phyloP scores from a whole-genome alignment of 805 yeast species.

The Diddensiella caesifluorescens region DNA sequence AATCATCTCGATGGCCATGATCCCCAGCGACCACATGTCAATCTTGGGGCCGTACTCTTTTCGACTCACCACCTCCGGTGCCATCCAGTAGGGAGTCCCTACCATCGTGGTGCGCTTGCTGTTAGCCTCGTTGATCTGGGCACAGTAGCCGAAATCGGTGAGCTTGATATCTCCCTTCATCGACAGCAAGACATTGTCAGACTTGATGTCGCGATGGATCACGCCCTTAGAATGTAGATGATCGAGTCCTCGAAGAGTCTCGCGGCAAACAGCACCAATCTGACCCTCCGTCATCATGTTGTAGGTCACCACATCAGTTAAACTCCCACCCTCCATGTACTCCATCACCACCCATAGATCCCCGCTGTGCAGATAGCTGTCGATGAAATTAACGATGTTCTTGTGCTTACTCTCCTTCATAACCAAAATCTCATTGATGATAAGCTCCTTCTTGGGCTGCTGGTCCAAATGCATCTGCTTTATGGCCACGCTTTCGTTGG shows the following conservation, averaged over 20 bases:
- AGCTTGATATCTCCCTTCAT: conserved; percentile 81
- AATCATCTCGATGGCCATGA: conserved; percentile 83
- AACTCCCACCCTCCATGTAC: conserved; percentile 97
- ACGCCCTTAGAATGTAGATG: conserved; percentile 88
- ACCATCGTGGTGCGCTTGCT: conserved; percentile 80
- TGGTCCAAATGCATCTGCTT: conserved; percentile 90
- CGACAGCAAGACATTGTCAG: conserved; percentile 87
- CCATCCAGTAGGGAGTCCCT: conserved; percentile 90
- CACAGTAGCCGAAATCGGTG: conserved; percentile 90
- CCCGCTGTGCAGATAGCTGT: conserved; percentile 71
- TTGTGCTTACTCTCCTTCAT: conserved; percentile 95
- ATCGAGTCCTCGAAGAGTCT: conserved; percentile 85
- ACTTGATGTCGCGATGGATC: conserved; percentile 94
- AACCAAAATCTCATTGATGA: conserved; percentile 90
- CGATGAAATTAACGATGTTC: conserved; percentile 91
- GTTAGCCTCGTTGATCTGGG: conserved; percentile 67
- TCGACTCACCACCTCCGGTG: conserved; percentile 77
- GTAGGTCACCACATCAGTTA: conserved; percentile 92
- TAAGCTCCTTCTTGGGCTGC: conserved; percentile 92
- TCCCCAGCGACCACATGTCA: conserved; percentile 79
- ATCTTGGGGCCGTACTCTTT: conserved; percentile 78
- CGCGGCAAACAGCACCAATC: conserved; percentile 85
- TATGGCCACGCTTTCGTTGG: conserved; percentile 77
- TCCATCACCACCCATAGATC: conserved; percentile 99
- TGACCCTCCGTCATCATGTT: conserved; percentile 79